These are phyloP conservation scores for Fraxinus quadrangulata DNA, from an alignment of 257 asterid genomes.

Conservation along the genomic window DNA sequence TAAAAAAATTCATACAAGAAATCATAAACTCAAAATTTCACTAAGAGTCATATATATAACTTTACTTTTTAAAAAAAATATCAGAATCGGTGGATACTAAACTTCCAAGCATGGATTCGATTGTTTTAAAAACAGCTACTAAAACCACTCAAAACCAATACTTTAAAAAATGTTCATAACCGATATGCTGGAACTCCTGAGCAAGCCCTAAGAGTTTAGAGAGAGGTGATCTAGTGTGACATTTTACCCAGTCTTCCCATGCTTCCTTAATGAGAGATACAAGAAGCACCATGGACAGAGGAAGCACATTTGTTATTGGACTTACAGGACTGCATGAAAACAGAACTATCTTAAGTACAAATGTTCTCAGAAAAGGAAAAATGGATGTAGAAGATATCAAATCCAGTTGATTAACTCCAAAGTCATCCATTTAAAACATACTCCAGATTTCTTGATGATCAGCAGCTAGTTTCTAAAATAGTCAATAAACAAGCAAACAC, in stretches of 20 bases:
- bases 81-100: too few species aligned
- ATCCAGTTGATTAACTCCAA: constrained; percentile 12
- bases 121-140: too few species aligned
- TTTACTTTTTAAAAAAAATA: too few species aligned
- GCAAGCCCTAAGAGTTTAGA: not conserved
- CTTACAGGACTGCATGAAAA: constrained; percentile 88
- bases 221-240: constrained; percentile 2
- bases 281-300: constrained; percentile 93
- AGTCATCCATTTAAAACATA: constrained; percentile 2
- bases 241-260: constrained; percentile 99
- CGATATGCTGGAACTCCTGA: too few species aligned
- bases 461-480: not conserved
- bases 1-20: too few species aligned
- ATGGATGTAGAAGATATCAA: constrained; percentile 11
- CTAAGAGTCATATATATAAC: too few species aligned
- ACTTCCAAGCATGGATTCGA: too few species aligned
- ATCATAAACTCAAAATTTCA: too few species aligned
- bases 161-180: too few species aligned
- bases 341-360: constrained; percentile 31
- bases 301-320: constrained; percentile 98
- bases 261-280: constrained; percentile 98
- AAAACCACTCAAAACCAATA: too few species aligned
- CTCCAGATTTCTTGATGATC: constrained; percentile 11
- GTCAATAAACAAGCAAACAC: constrained; percentile 23
- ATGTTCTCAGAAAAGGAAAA: constrained; percentile 21